A percentile compares a stretch with the other conserved stretches of the same genome.
Conservation (phyloP, 768 basidiomycete genomes). For the Pholiota conissans region DNA sequence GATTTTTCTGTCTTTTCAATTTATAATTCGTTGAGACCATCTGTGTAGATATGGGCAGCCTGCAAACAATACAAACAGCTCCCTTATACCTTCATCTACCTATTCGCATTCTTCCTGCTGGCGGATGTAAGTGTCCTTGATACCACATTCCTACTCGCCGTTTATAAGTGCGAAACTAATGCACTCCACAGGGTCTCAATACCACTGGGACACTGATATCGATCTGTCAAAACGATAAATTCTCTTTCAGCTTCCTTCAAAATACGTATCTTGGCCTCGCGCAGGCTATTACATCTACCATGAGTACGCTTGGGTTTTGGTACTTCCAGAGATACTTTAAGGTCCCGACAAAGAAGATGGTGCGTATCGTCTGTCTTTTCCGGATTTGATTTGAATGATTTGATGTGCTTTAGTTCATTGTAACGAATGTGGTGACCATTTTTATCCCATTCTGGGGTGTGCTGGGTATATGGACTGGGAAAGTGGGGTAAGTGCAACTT, state of each 20-base stretch:
- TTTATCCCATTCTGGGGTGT: slow-evolving; percentile 85
- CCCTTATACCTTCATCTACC: slow-evolving; percentile 81
- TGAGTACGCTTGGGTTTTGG: slow-evolving; percentile 78
- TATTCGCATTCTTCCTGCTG: slow-evolving; percentile 76
- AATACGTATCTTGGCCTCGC: slow-evolving; percentile 78
- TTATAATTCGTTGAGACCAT: background rate
- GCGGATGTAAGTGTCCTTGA: slow-evolving; percentile 54
- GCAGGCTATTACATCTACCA: slow-evolving; percentile 74
- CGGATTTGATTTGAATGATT: background rate
- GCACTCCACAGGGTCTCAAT: slow-evolving; percentile 61
- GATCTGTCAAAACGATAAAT: slow-evolving; percentile 82
- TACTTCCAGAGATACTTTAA: slow-evolving; percentile 80
- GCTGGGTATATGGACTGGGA: slow-evolving; percentile 81
- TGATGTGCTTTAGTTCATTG: slow-evolving; percentile 51
- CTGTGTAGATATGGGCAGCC: slow-evolving; percentile 71
- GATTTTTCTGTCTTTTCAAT: background rate
- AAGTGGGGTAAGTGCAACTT: slow-evolving; percentile 54
- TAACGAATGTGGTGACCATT: slow-evolving; percentile 76
- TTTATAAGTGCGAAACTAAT: background rate
- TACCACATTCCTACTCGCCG: background rate
- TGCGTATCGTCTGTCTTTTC: slow-evolving; percentile 23
- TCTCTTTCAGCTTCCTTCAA: slow-evolving; percentile 78
- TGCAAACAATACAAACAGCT: slow-evolving; percentile 74
- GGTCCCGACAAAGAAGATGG: slow-evolving; percentile 82
- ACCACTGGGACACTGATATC: slow-evolving; percentile 74